A percentile compares a stretch with the other conserved stretches of the same genome.
These are phyloP conservation scores for Saussurea involucrata DNA, from an alignment of 129 eudicot species.

Conservation along the genomic window DNA sequence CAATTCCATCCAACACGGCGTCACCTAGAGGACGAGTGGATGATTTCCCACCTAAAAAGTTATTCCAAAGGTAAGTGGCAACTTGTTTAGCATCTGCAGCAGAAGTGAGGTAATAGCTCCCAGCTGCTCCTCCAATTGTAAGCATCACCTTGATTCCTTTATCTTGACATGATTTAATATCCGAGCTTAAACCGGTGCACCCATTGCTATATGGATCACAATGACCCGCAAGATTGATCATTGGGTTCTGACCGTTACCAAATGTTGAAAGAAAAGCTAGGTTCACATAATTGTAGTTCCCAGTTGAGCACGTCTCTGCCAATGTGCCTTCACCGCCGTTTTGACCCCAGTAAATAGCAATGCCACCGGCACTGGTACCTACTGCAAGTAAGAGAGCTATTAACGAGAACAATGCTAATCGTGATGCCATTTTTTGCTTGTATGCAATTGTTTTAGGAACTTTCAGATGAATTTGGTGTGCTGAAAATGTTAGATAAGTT, in stretches of 20 bases:
- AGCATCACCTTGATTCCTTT: constrained; percentile 35
- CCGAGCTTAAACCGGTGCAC: constrained; percentile 24
- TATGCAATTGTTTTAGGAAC: too few species aligned
- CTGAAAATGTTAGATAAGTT: not conserved
- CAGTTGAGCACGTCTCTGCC: constrained; percentile 31
- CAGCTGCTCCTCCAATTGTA: constrained; percentile 37
- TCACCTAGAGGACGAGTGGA: constrained; percentile 39
- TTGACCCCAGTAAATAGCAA: constrained; percentile 45
- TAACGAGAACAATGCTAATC: not conserved
- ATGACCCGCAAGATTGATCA: constrained; percentile 37
- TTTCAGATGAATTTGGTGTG: not conserved
- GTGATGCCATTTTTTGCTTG: not conserved
- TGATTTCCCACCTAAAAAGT: constrained; percentile 38
- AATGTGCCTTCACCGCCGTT: constrained; percentile 41
- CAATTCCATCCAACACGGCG: constrained; percentile 41
- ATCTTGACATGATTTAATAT: constrained; percentile 34
- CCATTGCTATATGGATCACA: constrained; percentile 27
- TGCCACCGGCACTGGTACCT: constrained; percentile 22
- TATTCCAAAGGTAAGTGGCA: constrained; percentile 41
- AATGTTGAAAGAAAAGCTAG: constrained; percentile 36
- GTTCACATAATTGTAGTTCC: constrained; percentile 33
- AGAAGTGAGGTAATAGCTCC: constrained; percentile 30
- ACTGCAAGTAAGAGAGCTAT: not conserved
- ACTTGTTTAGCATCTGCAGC: constrained; percentile 35
- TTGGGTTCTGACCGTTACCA: constrained; percentile 30